These are phyloP conservation scores for Termitomyces titanicus DNA, from an alignment of 768 basidiomycete species.

Conservation along the genomic window DNA sequence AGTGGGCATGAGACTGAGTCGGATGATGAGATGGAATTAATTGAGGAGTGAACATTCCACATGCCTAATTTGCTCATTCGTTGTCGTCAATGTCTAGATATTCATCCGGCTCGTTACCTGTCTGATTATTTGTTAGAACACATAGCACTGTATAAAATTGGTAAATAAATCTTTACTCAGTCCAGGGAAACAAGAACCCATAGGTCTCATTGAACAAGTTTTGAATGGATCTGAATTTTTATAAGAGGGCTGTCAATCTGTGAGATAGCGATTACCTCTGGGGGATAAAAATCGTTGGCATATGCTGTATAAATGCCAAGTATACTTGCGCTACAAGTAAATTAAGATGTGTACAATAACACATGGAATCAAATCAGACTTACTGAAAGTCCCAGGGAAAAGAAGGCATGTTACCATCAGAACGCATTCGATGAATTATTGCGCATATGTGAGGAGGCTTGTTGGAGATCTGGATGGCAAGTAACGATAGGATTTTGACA, in stretches of 20 bases:
- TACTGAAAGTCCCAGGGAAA: neutral
- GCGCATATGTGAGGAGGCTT: slow-evolving; percentile 1
- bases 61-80: neutral
- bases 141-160: neutral
- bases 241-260: no score
- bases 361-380: no score
- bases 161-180: neutral
- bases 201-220: no score
- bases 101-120: neutral
- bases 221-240: no score
- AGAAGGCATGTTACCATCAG: neutral
- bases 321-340: no score
- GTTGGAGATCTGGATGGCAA: neutral
- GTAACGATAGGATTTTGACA: neutral
- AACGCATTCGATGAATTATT: neutral
- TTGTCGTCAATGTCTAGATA: neutral
- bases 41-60: neutral
- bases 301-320: no score
- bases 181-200: slow-evolving; percentile 5
- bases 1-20: neutral
- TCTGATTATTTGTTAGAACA: neutral
- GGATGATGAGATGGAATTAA: neutral
- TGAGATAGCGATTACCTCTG: no score
- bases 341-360: no score
- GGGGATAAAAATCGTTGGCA: no score